Conservation (phyloP, 2,329 filamentous ascomycete species). For the Zelopaecilomyces penicillatus region DNA sequence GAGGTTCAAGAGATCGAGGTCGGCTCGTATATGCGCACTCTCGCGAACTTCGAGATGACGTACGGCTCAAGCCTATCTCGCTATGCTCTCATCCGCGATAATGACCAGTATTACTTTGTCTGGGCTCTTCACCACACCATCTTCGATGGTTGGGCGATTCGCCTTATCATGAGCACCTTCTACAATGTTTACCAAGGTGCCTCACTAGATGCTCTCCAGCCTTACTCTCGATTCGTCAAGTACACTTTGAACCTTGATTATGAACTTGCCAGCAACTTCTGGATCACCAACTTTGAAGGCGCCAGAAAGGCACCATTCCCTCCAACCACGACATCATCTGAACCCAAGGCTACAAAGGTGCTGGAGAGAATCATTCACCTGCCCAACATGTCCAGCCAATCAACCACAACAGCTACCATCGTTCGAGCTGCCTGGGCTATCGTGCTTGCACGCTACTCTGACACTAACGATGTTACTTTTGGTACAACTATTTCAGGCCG, state of each 20-base stretch:
- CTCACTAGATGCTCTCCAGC: neutral
- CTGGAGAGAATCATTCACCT: conserved; percentile 3
- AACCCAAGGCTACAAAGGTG: neutral
- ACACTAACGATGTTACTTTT: conserved; percentile 16
- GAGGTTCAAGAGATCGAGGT: neutral
- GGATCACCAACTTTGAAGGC: conserved; percentile 1
- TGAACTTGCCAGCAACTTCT: neutral
- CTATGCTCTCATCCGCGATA: neutral
- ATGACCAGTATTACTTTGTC: conserved; percentile 9
- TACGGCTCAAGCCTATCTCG: conserved; percentile 6
- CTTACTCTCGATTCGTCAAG: conserved; percentile 11
- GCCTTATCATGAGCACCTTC: conserved; percentile 1
- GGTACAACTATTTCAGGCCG: conserved; percentile 21
- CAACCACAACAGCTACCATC: conserved; percentile 13
- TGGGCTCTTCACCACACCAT: conserved; percentile 16
- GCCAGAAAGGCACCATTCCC: conserved; percentile 8
- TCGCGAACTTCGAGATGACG: conserved; percentile 2
- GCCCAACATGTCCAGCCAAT: neutral
- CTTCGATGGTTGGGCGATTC: conserved; percentile 16
- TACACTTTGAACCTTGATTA: conserved; percentile 3
- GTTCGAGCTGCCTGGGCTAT: conserved; percentile 19
- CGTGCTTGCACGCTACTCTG: conserved; percentile 13
- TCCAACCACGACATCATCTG: neutral
- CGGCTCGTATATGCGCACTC: too few relatives aligned
- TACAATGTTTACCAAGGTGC: conserved; percentile 4